Evolutionary conservation across 768 basidiomycete species (phyloP), one percentile per base, ranked within the genome.

Genomic region (Mycena rebaudengoi): DNA sequence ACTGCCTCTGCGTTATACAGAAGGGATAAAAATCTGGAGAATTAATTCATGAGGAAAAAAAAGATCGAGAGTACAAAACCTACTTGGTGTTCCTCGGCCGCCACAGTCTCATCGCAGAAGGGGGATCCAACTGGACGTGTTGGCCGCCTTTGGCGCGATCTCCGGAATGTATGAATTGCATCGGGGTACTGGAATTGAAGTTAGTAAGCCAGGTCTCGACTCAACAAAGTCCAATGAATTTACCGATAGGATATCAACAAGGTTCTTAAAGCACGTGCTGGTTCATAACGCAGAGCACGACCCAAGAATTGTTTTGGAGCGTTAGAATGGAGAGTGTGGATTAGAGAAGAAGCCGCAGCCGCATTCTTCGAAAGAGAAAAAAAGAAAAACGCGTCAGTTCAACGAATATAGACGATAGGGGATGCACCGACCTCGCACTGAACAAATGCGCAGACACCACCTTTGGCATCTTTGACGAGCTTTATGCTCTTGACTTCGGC

Each of bases 401-500:
- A 23, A 65, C 52, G 48, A 43, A 60, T 54, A 44, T 56, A 66
- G 39, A 28, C 23, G 30, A 26, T 14, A 14, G 51, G 51, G 51
- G 57, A 48, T 18, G 43, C n/a, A 66, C 81, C 43, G 70, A 92
- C 93, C 82, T 92, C 85, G 82, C 92, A 94, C 76, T 94, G 93
- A 23, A 93, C 88, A 73, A 95, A 95, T 59, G 92, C 93, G 71
- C 92, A 94, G 44, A 91, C 86, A 14, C 91, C 89, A 37, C 91
- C 91, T 73, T 88, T 90, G 60, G 84, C 85, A 74, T 93, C 91
- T 58, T 88, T 88, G 40, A 93, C 85, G 53, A 93, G 87, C 71
- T 86, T 87, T 74, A 94, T 83, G 49, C 84, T 85, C 73, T 86
- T 89, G 67, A 92, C 79, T 63, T 88, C 85, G 0, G 85, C 80